Conservation (phyloP, 2,329 filamentous ascomycete species). For the Talaromyces atroroseus region DNA sequence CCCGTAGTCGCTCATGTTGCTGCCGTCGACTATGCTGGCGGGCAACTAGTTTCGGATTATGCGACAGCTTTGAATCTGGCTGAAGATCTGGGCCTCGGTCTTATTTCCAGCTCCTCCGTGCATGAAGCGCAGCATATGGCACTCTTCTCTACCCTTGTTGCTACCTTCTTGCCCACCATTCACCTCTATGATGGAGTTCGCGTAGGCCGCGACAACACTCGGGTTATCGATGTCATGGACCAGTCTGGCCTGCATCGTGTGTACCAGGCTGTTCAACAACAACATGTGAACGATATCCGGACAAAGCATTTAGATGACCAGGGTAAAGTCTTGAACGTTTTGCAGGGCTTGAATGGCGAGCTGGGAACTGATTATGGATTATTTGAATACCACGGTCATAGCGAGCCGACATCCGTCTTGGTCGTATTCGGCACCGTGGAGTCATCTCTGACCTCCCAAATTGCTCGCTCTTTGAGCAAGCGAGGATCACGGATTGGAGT, state of each 20-base stretch:
- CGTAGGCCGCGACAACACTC: constrained; percentile 73
- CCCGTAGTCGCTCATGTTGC: constrained; percentile 90
- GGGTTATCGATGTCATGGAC: constrained; percentile 76
- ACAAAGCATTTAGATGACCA: constrained; percentile 66
- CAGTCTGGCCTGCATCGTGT: constrained; percentile 62
- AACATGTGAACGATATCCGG: constrained; percentile 57
- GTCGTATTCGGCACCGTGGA: constrained; percentile 93
- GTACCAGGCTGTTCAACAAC: constrained; percentile 59
- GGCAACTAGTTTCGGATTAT: constrained; percentile 82
- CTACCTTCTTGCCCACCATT: constrained; percentile 71
- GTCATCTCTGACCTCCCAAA: constrained; percentile 76
- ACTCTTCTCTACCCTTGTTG: constrained; percentile 75
- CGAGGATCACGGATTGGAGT: constrained; percentile 76
- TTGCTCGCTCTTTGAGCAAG: constrained; percentile 65
- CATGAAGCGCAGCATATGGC: constrained; percentile 96
- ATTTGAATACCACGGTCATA: constrained; percentile 90
- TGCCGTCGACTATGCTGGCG: constrained; percentile 73
- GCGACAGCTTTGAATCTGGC: constrained; percentile 70
- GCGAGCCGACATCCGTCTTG: constrained; percentile 71
- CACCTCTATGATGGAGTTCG: constrained; percentile 85
- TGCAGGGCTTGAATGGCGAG: constrained; percentile 77
- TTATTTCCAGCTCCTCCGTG: constrained; percentile 78
- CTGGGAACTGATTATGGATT: constrained; percentile 87
- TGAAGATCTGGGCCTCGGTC: constrained; percentile 82
- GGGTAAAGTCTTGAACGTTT: constrained; percentile 63